A percentile compares a stretch with the other conserved stretches of the same genome.
These are phyloP conservation scores for Penicillium crystallinum DNA, from an alignment of 495 filamentous ascomycete genomes.

Conservation along the genomic window DNA sequence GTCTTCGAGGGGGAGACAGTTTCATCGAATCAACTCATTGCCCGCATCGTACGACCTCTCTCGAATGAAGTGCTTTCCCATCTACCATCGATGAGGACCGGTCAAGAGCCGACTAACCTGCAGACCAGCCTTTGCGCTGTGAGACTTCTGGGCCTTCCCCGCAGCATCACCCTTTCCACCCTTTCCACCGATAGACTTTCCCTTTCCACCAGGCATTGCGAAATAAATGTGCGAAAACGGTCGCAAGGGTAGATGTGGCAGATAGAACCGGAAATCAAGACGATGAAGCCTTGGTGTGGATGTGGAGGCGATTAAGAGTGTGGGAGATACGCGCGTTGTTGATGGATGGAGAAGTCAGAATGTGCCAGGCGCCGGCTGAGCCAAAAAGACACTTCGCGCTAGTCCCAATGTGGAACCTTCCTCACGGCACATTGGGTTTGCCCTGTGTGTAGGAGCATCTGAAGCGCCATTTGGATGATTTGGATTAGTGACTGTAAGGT, in stretches of 20 bases:
- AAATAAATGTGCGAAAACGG: slow-evolving; percentile 19
- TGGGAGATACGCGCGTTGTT: slow-evolving; percentile 42
- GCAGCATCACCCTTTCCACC: slow-evolving; percentile 68
- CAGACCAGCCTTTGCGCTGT: slow-evolving; percentile 95
- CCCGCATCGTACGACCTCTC: slow-evolving; percentile 9
- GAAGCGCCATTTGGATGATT: not conserved
- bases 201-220: slow-evolving; percentile 81
- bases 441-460: not conserved
- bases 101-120: slow-evolving; percentile 66
- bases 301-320: slow-evolving; percentile 31
- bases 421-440: not conserved
- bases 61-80: not conserved
- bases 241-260: slow-evolving; percentile 26
- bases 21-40: slow-evolving; percentile 5
- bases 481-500: not conserved
- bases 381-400: slow-evolving; percentile 40
- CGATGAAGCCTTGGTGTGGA: slow-evolving; percentile 28
- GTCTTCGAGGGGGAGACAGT: slow-evolving; percentile 10
- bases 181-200: slow-evolving; percentile 94
- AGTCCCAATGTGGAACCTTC: slow-evolving; percentile 32
- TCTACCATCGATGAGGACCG: not conserved
- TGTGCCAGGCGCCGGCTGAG: slow-evolving; percentile 38
- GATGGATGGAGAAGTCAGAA: slow-evolving; percentile 49
- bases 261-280: slow-evolving; percentile 18
- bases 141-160: slow-evolving; percentile 92